A percentile compares a stretch with the other conserved stretches of the same genome.
Conservation (phyloP, 495 filamentous ascomycete genomes). For the Penicillium paxilli region DNA sequence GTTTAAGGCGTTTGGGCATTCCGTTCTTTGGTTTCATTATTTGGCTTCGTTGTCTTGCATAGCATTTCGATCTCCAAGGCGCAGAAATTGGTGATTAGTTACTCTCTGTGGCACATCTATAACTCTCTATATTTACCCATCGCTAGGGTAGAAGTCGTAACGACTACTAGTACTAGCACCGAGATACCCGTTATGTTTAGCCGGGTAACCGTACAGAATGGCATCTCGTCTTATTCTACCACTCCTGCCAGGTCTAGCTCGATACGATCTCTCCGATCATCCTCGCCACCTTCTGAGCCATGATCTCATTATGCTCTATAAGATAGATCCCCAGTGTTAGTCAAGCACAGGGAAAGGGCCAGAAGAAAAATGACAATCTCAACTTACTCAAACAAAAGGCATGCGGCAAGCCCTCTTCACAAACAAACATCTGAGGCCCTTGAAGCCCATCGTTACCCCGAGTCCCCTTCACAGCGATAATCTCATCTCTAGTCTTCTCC, state of each 20-base stretch:
- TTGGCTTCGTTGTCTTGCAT: neutral
- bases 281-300: constrained; percentile 62
- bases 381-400: constrained; percentile 78
- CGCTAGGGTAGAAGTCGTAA: too few relatives aligned
- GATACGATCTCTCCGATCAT: constrained; percentile 60
- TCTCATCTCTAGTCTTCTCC: constrained; percentile 67
- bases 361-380: too few relatives aligned
- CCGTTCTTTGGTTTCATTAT: neutral
- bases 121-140: neutral
- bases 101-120: neutral
- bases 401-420: constrained; percentile 73
- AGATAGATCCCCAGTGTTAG: constrained; percentile 6
- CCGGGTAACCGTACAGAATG: neutral
- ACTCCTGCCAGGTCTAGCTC: neutral
- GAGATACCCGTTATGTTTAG: neutral
- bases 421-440: constrained; percentile 71
- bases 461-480: constrained; percentile 57
- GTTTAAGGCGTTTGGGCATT: neutral
- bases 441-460: constrained; percentile 26
- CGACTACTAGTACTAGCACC: too few relatives aligned
- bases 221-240: neutral
- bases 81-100: neutral
- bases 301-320: constrained; percentile 59
- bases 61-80: neutral
- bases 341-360: constrained; percentile 2